Percentiles rank a stretch among this genome's conserved stretches.
These are phyloP conservation scores for Vigna reflexopilosa DNA, from an alignment of 306 rosid species.

Conservation along the genomic window DNA sequence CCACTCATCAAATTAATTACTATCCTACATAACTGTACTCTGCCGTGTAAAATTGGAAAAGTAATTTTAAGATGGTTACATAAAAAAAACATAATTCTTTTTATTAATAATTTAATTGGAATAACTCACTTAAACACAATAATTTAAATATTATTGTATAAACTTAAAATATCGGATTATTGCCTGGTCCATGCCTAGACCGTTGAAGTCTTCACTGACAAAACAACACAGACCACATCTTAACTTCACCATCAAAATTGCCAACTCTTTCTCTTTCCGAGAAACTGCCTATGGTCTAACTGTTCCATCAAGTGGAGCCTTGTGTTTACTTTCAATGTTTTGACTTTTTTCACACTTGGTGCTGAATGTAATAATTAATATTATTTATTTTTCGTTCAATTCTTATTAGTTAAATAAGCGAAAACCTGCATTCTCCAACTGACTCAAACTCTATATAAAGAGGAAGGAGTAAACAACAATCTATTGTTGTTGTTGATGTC, in stretches of 20 bases:
- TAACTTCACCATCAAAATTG: background rate
- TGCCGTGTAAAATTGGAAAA: too few relatives aligned
- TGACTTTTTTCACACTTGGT: background rate
- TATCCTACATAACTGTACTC: too few relatives aligned
- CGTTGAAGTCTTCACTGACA: background rate
- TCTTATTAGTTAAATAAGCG: too few relatives aligned
- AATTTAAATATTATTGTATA: background rate
- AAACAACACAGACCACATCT: background rate
- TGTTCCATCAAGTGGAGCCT: background rate
- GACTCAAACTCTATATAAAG: background rate
- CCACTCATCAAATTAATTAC: too few relatives aligned
- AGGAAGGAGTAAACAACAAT: background rate
- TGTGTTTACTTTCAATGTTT: background rate
- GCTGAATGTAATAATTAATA: background rate
- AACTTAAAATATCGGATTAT: too few relatives aligned
- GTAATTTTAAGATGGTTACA: too few relatives aligned
- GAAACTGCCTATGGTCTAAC: background rate
- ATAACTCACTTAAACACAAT: background rate
- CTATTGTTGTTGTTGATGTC: too few relatives aligned
- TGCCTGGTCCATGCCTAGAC: background rate
- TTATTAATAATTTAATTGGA: background rate
- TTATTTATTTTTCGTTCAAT: too few relatives aligned
- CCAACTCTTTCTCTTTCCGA: background rate
- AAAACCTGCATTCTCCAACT: background rate
- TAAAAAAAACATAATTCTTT: too few relatives aligned